Evolutionary conservation across 495 filamentous ascomycete species (phyloP).

Genomic region (Cladorrhinum samala): DNA sequence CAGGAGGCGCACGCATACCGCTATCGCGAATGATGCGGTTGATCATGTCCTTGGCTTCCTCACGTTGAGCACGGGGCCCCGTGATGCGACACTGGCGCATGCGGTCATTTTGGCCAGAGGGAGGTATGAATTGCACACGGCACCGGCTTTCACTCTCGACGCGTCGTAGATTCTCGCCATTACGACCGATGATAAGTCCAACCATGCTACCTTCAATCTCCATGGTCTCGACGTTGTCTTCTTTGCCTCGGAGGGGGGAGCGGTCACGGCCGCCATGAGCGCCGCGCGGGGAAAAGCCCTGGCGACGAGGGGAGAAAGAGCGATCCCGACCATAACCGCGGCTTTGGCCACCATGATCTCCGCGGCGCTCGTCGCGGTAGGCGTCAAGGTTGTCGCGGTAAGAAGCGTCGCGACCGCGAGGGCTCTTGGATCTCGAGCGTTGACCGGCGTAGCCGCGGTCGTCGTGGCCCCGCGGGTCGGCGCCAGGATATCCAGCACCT

Average conservation of each 20-base stretch:
- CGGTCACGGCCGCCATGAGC: slow-evolving; percentile 42
- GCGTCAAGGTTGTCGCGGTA: slow-evolving; percentile 69
- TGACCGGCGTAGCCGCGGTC: slow-evolving; percentile 41
- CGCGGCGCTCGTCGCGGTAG: slow-evolving; percentile 68
- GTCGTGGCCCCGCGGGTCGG: slow-evolving; percentile 34
- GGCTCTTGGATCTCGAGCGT: slow-evolving; percentile 65
- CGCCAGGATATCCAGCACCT: slow-evolving; percentile 27
- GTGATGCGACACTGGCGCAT: slow-evolving; percentile 72
- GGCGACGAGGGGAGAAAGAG: slow-evolving; percentile 54
- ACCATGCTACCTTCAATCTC: slow-evolving; percentile 71
- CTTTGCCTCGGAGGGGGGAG: slow-evolving; percentile 46
- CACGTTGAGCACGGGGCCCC: slow-evolving; percentile 57
- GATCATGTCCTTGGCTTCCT: slow-evolving; percentile 66
- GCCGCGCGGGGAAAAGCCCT: slow-evolving; percentile 44
- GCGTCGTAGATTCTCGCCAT: slow-evolving; percentile 73
- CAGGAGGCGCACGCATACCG: slow-evolving; percentile 51
- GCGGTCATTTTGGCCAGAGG: slow-evolving; percentile 56
- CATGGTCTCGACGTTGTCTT: slow-evolving; percentile 64
- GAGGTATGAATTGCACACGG: slow-evolving; percentile 75
- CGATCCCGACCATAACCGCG: slow-evolving; percentile 57
- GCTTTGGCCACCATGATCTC: slow-evolving; percentile 22
- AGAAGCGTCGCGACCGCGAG: slow-evolving; percentile 50
- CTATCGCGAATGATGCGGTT: slow-evolving; percentile 78
- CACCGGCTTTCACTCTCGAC: slow-evolving; percentile 70
- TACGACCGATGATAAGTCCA: slow-evolving; percentile 75